phyloP scores from a whole-genome alignment of 257 asterid species.

The Jacaranda copaia region DNA sequence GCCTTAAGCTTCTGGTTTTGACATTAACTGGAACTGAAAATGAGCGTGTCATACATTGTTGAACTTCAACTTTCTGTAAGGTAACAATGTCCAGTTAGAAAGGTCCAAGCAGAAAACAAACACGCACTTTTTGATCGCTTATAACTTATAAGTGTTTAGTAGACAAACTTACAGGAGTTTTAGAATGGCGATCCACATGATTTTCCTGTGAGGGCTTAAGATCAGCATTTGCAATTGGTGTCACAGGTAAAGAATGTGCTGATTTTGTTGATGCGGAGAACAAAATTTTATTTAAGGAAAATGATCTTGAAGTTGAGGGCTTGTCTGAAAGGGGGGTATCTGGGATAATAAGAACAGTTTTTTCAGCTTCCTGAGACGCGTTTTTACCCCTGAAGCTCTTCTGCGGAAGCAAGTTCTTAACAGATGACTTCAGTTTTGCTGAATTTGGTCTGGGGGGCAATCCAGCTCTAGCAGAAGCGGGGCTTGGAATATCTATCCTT shows the following conservation, averaged over 20 bases:
- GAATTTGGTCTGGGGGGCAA: constrained; percentile 92
- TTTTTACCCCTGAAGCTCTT: constrained; percentile 72
- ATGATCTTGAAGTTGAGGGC: constrained; percentile 95
- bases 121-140: neutral
- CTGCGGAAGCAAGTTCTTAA: constrained; percentile 83
- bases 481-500: constrained; percentile 71
- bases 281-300: constrained; percentile 78
- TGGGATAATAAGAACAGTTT: constrained; percentile 77
- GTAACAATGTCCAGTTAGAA: constrained; percentile 41
- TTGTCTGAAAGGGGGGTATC: constrained; percentile 70
- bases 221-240: constrained; percentile 67
- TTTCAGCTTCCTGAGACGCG: constrained; percentile 68
- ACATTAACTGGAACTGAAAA: constrained; percentile 88
- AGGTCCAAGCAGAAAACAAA: constrained; percentile 11
- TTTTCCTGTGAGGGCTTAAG: constrained; percentile 51
- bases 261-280: constrained; percentile 73
- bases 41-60: constrained; percentile 72
- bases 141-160: constrained; percentile 7
- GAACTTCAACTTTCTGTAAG: constrained; percentile 61
- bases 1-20: constrained; percentile 74
- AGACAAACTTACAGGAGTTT: constrained; percentile 55
- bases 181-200: constrained; percentile 48
- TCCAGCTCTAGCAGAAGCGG: constrained; percentile 71
- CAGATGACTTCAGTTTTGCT: constrained; percentile 75
- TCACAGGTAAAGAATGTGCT: constrained; percentile 75